Evolutionary conservation across 2,329 filamentous ascomycete species (phyloP), one percentile per base, ranked within the genome.

Genomic region (Incumbomyces delicatus): DNA sequence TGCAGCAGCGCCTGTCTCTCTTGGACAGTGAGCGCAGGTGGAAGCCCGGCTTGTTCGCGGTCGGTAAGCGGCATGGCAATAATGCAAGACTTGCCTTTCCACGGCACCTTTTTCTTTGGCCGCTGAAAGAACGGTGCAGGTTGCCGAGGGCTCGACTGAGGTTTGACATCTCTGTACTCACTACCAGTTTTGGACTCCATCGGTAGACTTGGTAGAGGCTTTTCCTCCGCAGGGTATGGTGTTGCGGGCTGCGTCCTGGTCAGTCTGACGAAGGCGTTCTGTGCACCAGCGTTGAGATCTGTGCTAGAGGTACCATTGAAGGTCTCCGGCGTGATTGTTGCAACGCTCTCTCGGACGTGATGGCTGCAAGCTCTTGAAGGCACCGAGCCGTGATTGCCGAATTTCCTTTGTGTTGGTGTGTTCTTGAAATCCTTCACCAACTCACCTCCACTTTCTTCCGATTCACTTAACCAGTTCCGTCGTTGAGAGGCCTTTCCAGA

Each of bases 401-500:
- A 46, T 31, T 44, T 49, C 12, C 34, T 32, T 14, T 49, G 46
- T 35, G 44, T 55, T 20, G 54, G 54, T 16, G 53, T 57, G 32
- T 45, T 39, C n/a, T 50, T 47, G 18, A 37, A 36, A 31, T 34
- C 42, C 13, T 81, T 85, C 75, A 81, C 85, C 70, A 77, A 77
- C 71, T 87, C 84, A 62, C 83, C 87, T 58, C 77, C 78, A 60
- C 78, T 77, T 18, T 77, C 76, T 51, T 81, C 77, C 16, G 54
- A 56, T 75, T 94, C 87, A 62, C 86, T 94, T 55, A 88, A 74
- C 87, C 87, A 94, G 65, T 87, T 83, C 51, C 78, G 80, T 54
- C 79, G 78, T 61, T 92, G 85, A 29, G 76, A 77, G 55, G 80
- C 75, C 54, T 74, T 75, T 55, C 83, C 14, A n/a, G 41, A 22